Percentiles rank a stretch among this genome's conserved stretches.
These are phyloP conservation scores for Xerocomus alliaceus DNA, from an alignment of 1,284 basidiomycete genomes.

Conservation along the genomic window DNA sequence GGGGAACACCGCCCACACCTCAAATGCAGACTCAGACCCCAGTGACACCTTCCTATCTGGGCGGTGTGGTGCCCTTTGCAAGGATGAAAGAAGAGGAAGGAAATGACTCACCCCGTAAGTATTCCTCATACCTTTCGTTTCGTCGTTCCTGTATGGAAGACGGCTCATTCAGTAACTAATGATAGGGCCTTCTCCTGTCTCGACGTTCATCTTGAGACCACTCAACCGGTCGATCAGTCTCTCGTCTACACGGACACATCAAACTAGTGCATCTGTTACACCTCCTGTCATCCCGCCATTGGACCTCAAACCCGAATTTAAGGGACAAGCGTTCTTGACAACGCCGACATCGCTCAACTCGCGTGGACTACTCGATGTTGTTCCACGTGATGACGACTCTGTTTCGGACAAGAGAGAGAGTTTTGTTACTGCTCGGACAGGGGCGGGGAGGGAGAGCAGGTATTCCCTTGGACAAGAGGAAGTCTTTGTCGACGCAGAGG, in stretches of 20 bases:
- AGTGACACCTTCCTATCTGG: conserved; percentile 31
- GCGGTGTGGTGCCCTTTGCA: conserved; percentile 28
- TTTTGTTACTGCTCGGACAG: conserved; percentile 61
- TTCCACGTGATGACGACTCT: conserved; percentile 50
- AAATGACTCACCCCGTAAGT: conserved; percentile 39
- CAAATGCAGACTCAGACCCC: conserved; percentile 31
- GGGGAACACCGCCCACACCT: conserved; percentile 20
- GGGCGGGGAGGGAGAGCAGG: conserved; percentile 37
- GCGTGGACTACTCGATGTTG: conserved; percentile 38
- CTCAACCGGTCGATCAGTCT: conserved; percentile 43
- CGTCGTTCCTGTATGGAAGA: neutral
- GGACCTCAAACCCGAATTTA: conserved; percentile 62
- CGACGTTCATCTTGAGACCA: conserved; percentile 42
- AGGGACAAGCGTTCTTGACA: conserved; percentile 48
- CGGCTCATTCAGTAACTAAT: conserved; percentile 9
- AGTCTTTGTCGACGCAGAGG: conserved; percentile 46
- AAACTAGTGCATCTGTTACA: conserved; percentile 47
- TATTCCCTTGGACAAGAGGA: conserved; percentile 41
- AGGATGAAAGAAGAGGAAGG: conserved; percentile 39
- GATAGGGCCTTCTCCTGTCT: conserved; percentile 43
- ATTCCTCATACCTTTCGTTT: neutral
- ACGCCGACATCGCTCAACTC: conserved; percentile 41
- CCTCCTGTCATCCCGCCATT: conserved; percentile 61
- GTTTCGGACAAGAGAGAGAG: conserved; percentile 60
- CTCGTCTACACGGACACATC: conserved; percentile 62